A percentile compares a stretch with the other conserved stretches of the same genome.
Conservation (phyloP, 2,329 filamentous ascomycete species). For the Monilinia polystroma region DNA sequence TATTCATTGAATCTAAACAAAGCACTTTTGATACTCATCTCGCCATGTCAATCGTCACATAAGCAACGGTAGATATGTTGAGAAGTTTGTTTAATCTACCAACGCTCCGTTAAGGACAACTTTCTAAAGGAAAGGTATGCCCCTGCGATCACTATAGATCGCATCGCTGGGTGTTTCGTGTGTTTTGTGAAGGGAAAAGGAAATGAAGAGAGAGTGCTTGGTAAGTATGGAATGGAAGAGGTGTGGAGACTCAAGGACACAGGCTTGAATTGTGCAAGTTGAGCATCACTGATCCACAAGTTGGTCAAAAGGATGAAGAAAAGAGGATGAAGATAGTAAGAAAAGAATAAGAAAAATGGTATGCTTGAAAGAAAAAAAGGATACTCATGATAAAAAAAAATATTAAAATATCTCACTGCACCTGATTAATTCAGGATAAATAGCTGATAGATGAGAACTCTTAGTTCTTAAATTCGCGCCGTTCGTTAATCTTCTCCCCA, state of each 20-base stretch:
- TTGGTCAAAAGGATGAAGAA: neutral
- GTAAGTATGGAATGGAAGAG: slow-evolving; percentile 9
- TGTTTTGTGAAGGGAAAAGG: slow-evolving; percentile 21
- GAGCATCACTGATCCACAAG: neutral
- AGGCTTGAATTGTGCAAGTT: neutral
- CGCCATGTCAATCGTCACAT: slow-evolving; percentile 4
- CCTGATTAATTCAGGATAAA: neutral
- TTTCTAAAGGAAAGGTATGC: slow-evolving; percentile 63
- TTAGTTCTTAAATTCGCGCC: slow-evolving; percentile 15
- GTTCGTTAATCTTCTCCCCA: neutral
- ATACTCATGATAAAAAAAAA: slow-evolving; percentile 5
- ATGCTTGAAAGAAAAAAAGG: neutral
- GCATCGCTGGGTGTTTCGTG: slow-evolving; percentile 62
- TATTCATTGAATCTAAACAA: slow-evolving; percentile 39
- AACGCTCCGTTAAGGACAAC: slow-evolving; percentile 80
- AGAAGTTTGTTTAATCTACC: slow-evolving; percentile 49
- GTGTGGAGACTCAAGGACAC: neutral
- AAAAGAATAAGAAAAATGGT: neutral
- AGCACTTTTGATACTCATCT: slow-evolving; percentile 40
- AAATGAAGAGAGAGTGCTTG: neutral
- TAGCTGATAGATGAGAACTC: slow-evolving; percentile 4
- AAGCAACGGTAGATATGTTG: slow-evolving; percentile 25
- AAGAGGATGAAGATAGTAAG: neutral
- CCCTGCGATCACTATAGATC: slow-evolving; percentile 72
- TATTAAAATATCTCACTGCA: slow-evolving; percentile 13